Conservation (phyloP, 495 filamentous ascomycete genomes). For the Echria macrotheca region DNA sequence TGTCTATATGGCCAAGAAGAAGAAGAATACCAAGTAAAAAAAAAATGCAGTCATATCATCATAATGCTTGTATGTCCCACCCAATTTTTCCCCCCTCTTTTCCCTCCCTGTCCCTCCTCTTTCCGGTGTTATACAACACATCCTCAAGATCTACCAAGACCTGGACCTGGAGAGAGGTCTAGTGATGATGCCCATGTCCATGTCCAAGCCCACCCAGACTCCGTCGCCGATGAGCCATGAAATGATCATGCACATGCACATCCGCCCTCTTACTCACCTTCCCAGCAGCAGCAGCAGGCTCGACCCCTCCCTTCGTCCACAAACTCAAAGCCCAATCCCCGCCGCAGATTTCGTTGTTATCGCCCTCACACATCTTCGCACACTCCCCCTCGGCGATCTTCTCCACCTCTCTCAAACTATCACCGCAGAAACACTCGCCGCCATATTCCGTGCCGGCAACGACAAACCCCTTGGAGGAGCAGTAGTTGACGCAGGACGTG, state of each 20-base stretch:
- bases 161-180: too few species aligned
- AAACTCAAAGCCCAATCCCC: conserved; percentile 38
- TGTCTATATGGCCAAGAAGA: conserved; percentile 4
- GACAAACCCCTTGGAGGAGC: conserved; percentile 42
- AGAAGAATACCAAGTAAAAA: conserved; percentile 9
- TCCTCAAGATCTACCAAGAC: too few species aligned
- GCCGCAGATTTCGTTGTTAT: conserved; percentile 39
- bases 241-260: conserved; percentile 25
- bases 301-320: conserved; percentile 31
- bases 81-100: too few species aligned
- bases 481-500: conserved; percentile 54
- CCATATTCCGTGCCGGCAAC: conserved; percentile 62
- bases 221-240: conserved; percentile 23
- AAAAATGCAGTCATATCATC: background rate
- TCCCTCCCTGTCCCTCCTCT: too few species aligned
- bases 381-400: conserved; percentile 40
- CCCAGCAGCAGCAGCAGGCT: background rate
- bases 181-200: too few species aligned
- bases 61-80: too few species aligned
- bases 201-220: too few species aligned
- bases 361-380: conserved; percentile 41
- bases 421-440: conserved; percentile 61
- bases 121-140: too few species aligned
- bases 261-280: too few species aligned
- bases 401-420: conserved; percentile 33